These are phyloP conservation scores for Tremellales sp. DNA, from an alignment of 1,284 basidiomycete genomes.

Conservation along the genomic window DNA sequence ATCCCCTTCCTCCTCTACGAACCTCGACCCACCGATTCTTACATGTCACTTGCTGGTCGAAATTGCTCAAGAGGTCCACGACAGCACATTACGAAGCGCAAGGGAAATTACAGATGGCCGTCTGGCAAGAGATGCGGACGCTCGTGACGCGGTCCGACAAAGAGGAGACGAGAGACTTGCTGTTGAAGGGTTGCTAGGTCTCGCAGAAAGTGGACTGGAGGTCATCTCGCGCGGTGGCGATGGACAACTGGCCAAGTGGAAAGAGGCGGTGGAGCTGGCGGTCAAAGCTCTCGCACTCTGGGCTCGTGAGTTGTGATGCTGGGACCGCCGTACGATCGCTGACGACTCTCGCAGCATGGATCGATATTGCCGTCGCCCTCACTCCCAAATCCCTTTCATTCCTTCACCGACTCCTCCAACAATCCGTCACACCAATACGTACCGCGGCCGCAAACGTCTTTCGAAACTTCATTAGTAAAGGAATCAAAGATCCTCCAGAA, in stretches of 20 bases:
- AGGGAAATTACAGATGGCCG: constrained; percentile 65
- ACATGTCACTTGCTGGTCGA: constrained; percentile 85
- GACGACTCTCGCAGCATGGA: constrained; percentile 68
- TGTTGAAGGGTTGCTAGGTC: constrained; percentile 79
- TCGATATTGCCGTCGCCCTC: constrained; percentile 93
- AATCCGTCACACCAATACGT: constrained; percentile 69
- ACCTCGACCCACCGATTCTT: constrained; percentile 71
- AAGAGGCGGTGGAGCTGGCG: constrained; percentile 83
- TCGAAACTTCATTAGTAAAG: constrained; percentile 80
- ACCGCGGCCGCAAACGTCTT: constrained; percentile 77
- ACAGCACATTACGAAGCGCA: constrained; percentile 82
- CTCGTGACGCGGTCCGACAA: constrained; percentile 85
- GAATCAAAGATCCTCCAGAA: constrained; percentile 85
- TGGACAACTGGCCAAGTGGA: constrained; percentile 54
- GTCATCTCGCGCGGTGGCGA: constrained; percentile 52
- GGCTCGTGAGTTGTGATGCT: constrained; percentile 66
- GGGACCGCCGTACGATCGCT: constrained; percentile 1
- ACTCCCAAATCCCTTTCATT: constrained; percentile 84
- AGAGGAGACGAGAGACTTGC: constrained; percentile 76
- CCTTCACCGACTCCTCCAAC: constrained; percentile 80
- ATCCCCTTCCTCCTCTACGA: constrained; percentile 50
- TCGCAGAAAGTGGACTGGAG: constrained; percentile 72
- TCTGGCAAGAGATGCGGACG: constrained; percentile 71
- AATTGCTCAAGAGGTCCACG: constrained; percentile 86
- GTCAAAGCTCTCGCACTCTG: constrained; percentile 89